Evolutionary conservation across 371 early-diverging fungal genomes (phyloP).

Genomic region (Circinella umbellata): DNA sequence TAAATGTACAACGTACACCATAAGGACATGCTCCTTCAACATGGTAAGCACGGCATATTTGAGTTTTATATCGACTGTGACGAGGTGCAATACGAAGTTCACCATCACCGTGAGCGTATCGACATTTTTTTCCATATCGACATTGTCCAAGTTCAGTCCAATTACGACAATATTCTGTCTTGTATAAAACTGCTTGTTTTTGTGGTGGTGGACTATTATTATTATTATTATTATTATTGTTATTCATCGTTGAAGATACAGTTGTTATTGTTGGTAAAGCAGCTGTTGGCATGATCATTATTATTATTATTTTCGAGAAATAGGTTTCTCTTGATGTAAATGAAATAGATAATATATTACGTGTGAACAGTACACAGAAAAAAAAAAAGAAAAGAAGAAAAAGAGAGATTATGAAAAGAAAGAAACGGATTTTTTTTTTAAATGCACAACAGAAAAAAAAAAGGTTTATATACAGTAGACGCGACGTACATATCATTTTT

Average conservation of each 20-base stretch:
- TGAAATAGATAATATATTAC: neutral
- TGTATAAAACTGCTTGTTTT: constrained; percentile 82
- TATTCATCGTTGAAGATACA: too few species aligned
- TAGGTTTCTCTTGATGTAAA: too few species aligned
- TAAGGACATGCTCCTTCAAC: constrained; percentile 93
- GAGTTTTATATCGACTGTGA: constrained; percentile 96
- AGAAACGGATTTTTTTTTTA: too few species aligned
- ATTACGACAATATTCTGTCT: constrained; percentile 96
- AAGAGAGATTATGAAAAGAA: too few species aligned
- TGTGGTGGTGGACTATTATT: constrained; percentile 5
- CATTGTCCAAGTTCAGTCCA: constrained; percentile 89
- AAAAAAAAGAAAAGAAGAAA: too few species aligned
- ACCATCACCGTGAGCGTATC: constrained; percentile 90
- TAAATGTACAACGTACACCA: constrained; percentile 95
- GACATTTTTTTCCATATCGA: constrained; percentile 87
- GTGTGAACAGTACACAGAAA: too few species aligned
- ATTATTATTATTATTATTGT: neutral
- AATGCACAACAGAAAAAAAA: too few species aligned
- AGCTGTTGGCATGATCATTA: too few species aligned
- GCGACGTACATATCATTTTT: too few species aligned
- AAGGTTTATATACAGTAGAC: too few species aligned
- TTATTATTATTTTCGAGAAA: too few species aligned
- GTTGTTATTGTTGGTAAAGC: too few species aligned
- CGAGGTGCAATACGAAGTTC: constrained; percentile 86
- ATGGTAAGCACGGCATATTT: constrained; percentile 89